Conservation (phyloP, 139 green algal species). For the Deuterostichococcus epilithicus region DNA sequence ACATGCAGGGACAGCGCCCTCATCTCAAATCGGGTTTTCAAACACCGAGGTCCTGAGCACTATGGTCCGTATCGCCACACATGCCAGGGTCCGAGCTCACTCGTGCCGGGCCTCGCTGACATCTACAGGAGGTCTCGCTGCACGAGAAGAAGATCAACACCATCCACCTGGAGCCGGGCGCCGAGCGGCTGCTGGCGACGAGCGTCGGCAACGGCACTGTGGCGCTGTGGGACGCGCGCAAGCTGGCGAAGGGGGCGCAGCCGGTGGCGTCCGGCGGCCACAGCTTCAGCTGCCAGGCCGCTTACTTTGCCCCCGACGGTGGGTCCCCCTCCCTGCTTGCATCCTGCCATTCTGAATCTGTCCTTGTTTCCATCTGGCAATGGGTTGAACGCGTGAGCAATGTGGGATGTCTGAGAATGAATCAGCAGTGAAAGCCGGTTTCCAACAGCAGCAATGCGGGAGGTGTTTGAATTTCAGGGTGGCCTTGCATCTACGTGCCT, state of each 20-base stretch:
- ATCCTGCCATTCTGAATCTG: too few species aligned
- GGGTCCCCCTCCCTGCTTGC: neutral
- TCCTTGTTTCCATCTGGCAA: too few species aligned
- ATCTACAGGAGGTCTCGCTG: constrained; percentile 11
- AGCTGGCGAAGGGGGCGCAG: constrained; percentile 28
- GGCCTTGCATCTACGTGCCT: neutral
- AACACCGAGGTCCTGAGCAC: too few species aligned
- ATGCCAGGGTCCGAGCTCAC: constrained; percentile 10
- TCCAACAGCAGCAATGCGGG: too few species aligned
- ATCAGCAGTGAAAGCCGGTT: too few species aligned
- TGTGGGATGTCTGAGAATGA: too few species aligned
- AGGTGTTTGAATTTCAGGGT: constrained; percentile 1
- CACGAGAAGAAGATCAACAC: constrained; percentile 64
- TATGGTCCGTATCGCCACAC: too few species aligned
- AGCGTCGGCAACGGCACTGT: constrained; percentile 66
- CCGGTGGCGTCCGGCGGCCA: constrained; percentile 34
- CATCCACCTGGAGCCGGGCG: constrained; percentile 26
- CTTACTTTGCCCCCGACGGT: constrained; percentile 62
- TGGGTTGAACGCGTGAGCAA: too few species aligned
- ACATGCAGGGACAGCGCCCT: too few species aligned
- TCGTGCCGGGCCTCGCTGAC: neutral
- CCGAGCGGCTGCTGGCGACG: constrained; percentile 48
- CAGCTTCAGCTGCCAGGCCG: constrained; percentile 53
- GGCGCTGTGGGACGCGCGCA: constrained; percentile 57
- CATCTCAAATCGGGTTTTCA: too few species aligned